Conservation (phyloP, 805 yeast species). For the Yueomyces sp. region DNA sequence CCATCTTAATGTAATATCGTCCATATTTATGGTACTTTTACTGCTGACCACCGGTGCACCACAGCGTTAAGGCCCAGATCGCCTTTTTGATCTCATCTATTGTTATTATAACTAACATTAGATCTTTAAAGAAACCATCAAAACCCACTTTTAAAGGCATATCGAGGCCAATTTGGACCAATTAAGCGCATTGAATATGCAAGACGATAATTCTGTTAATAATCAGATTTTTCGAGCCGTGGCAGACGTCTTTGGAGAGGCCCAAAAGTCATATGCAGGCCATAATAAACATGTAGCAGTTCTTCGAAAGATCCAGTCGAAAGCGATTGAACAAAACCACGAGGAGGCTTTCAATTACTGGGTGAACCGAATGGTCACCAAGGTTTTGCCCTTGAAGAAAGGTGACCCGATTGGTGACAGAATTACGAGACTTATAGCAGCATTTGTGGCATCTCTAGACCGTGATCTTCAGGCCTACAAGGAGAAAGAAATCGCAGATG, state of each 20-base stretch:
- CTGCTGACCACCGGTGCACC: too few relatives aligned
- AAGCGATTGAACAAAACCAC: constrained; percentile 37
- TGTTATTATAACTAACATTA: too few relatives aligned
- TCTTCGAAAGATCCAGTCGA: constrained; percentile 42
- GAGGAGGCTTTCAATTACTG: constrained; percentile 46
- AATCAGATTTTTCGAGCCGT: constrained; percentile 33
- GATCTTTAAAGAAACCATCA: too few relatives aligned
- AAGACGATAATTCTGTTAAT: constrained; percentile 4
- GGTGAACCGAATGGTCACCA: constrained; percentile 50
- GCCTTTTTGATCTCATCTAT: too few relatives aligned
- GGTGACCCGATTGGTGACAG: constrained; percentile 64
- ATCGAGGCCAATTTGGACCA: too few relatives aligned
- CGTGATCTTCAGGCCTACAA: constrained; percentile 13
- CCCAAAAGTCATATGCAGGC: constrained; percentile 60
- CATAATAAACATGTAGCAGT: constrained; percentile 64
- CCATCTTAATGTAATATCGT: too few relatives aligned
- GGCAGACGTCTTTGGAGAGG: constrained; percentile 65
- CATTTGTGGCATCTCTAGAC: constrained; percentile 38
- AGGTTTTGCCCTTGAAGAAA: constrained; percentile 53
- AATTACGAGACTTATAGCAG: constrained; percentile 53
- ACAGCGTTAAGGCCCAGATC: too few relatives aligned
- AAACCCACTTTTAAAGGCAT: too few relatives aligned
- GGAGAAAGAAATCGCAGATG: constrained; percentile 9
- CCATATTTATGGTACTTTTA: too few relatives aligned
- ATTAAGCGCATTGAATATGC: not conserved